Percentiles rank a stretch among this genome's conserved stretches.
phyloP scores from a whole-genome alignment of 2,329 filamentous ascomycete species.

The Aspergillus ochraceus region DNA sequence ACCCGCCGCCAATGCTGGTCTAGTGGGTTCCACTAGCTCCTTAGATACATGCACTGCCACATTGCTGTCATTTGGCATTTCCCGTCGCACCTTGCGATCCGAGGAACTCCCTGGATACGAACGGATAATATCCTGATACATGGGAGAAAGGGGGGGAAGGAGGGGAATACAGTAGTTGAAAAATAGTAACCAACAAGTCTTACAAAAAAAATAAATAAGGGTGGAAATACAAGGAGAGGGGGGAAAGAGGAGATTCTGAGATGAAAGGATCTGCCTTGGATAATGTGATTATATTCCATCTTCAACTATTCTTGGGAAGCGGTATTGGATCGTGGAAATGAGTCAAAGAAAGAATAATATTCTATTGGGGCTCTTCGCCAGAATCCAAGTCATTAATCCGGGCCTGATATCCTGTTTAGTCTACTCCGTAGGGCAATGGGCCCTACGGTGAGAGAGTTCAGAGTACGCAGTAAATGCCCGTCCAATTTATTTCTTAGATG shows the following conservation, averaged over 20 bases:
- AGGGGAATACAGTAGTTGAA: neutral
- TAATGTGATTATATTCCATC: neutral
- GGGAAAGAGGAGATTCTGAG: neutral
- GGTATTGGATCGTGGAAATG: neutral
- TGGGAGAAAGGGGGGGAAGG: neutral
- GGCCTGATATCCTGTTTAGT: neutral
- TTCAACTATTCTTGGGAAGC: no score
- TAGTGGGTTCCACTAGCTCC: constrained; percentile 21
- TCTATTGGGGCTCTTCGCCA: neutral
- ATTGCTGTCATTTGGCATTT: constrained; percentile 25
- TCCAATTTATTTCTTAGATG: neutral
- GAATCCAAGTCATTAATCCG: no score
- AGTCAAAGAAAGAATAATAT: neutral
- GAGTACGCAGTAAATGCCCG: neutral
- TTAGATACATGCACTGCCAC: constrained; percentile 30
- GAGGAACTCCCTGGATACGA: constrained; percentile 13
- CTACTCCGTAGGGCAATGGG: neutral
- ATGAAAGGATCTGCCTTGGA: neutral
- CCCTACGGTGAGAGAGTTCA: constrained; percentile 1
- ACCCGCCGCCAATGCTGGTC: constrained; percentile 16
- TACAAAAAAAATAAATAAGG: neutral
- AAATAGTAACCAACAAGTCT: neutral
- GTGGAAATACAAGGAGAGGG: neutral
- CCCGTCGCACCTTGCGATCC: constrained; percentile 9
- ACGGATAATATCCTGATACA: neutral